These are phyloP conservation scores for Aegilops bicornis DNA, from an alignment of 176 grass and related monocot species.

Conservation along the genomic window DNA sequence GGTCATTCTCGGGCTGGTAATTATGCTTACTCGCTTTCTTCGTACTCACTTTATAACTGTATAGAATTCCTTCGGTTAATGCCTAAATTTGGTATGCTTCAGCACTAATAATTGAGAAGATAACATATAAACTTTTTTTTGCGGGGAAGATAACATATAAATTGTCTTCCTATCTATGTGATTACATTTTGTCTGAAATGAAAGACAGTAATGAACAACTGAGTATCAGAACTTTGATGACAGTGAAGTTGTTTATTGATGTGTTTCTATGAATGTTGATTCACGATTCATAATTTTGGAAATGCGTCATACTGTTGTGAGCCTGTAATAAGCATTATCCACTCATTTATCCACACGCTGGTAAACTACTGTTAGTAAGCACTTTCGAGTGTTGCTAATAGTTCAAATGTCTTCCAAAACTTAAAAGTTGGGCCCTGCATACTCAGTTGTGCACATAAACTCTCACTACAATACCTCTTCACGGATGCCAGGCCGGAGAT, in stretches of 20 bases:
- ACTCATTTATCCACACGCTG: not conserved
- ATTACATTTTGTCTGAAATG: not conserved
- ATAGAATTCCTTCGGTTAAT: not conserved
- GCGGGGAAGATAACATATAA: not conserved
- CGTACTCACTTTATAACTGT: not conserved
- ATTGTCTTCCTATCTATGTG: not conserved
- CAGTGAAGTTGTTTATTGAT: not conserved
- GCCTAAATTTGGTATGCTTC: not conserved
- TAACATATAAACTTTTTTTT: no score
- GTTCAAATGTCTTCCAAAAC: not conserved
- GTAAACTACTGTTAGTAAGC: not conserved
- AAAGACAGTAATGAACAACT: not conserved
- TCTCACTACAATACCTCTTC: not conserved
- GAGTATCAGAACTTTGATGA: not conserved
- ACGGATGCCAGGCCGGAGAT: slow-evolving; percentile 71
- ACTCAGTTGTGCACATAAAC: not conserved
- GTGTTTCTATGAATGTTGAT: not conserved
- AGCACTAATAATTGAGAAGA: not conserved
- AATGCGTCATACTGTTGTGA: no score
- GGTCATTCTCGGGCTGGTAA: slow-evolving; percentile 99
- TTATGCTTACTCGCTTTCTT: not conserved
- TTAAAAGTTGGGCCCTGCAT: not conserved
- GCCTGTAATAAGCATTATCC: not conserved
- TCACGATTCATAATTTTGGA: no score
- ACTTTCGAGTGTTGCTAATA: not conserved